Evolutionary conservation across 2,329 filamentous ascomycete genomes (phyloP).

Genomic region (Cladophialophora immunda): DNA sequence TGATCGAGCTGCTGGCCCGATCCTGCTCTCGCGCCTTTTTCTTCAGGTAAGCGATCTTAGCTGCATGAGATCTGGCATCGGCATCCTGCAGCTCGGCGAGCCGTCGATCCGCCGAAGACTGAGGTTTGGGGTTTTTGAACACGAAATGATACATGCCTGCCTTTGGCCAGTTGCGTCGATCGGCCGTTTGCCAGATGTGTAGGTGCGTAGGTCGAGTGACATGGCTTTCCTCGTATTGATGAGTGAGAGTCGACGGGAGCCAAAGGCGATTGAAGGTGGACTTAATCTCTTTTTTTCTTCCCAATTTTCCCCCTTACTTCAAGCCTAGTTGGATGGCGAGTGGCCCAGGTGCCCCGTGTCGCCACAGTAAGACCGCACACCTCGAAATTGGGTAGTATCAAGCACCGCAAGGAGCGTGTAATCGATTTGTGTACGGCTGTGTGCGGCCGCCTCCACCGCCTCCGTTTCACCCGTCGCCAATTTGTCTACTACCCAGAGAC

Average conservation of each 20-base stretch:
- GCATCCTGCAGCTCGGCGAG: slow-evolving; percentile 7
- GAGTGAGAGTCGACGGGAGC: not conserved
- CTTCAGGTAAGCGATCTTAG: slow-evolving; percentile 13
- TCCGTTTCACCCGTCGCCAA: too few relatives aligned
- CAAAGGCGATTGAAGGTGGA: not conserved
- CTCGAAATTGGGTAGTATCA: too few relatives aligned
- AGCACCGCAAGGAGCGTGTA: too few relatives aligned
- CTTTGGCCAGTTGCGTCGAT: not conserved
- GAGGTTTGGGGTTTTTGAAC: slow-evolving; percentile 3
- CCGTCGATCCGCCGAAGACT: slow-evolving; percentile 9
- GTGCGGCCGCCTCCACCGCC: too few relatives aligned
- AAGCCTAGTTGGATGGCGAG: too few relatives aligned
- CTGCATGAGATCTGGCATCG: slow-evolving; percentile 11
- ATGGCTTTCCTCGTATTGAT: not conserved
- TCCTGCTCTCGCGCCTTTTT: not conserved
- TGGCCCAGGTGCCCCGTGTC: too few relatives aligned
- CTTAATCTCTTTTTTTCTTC: not conserved
- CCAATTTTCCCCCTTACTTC: not conserved
- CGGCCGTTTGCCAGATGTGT: not conserved
- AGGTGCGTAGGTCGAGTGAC: not conserved
- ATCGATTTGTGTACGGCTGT: too few relatives aligned
- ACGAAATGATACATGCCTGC: slow-evolving; percentile 7
- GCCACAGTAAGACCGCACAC: too few relatives aligned
- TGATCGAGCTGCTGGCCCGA: not conserved
- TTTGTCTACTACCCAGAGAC: too few relatives aligned